Evolutionary conservation across 768 basidiomycete genomes (phyloP).

Genomic region (Tylopilus subfusipes): DNA sequence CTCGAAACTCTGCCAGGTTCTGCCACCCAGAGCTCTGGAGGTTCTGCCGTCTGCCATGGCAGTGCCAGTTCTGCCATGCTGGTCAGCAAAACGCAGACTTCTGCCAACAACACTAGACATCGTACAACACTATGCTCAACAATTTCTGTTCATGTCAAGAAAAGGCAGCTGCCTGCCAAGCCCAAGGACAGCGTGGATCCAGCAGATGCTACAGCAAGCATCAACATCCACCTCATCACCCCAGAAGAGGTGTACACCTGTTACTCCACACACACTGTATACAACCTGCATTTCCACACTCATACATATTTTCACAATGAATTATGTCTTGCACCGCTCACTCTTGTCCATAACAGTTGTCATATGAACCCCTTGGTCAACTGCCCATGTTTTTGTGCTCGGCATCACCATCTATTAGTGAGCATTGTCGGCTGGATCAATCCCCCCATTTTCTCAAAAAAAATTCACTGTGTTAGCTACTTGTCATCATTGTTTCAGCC

Average conservation of each 20-base stretch:
- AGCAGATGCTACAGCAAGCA: constrained; percentile 36
- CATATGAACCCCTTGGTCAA: constrained; percentile 47
- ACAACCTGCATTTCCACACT: constrained; percentile 43
- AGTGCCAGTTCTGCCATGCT: too few species aligned
- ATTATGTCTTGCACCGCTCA: background rate
- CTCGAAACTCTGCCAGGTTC: too few species aligned
- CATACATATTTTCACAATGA: constrained; percentile 24
- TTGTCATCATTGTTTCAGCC: constrained; percentile 39
- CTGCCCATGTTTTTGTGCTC: constrained; percentile 40
- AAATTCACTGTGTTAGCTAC: constrained; percentile 29
- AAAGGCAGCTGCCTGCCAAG: constrained; percentile 18
- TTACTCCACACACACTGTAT: constrained; percentile 40
- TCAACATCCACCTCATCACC: constrained; percentile 48
- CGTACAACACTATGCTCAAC: background rate
- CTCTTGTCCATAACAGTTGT: constrained; percentile 35
- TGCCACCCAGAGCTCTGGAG: too few species aligned
- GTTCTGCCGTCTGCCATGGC: too few species aligned
- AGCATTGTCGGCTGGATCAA: constrained; percentile 14
- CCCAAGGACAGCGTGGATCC: constrained; percentile 27
- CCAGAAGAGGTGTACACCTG: constrained; percentile 42
- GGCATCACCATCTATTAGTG: constrained; percentile 48
- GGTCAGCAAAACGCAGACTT: too few species aligned
- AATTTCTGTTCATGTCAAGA: constrained; percentile 32
- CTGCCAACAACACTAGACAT: too few species aligned
- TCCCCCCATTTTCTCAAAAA: constrained; percentile 11